Conservation (phyloP, 2,329 filamentous ascomycete species). For the Penicillium decumbens region DNA sequence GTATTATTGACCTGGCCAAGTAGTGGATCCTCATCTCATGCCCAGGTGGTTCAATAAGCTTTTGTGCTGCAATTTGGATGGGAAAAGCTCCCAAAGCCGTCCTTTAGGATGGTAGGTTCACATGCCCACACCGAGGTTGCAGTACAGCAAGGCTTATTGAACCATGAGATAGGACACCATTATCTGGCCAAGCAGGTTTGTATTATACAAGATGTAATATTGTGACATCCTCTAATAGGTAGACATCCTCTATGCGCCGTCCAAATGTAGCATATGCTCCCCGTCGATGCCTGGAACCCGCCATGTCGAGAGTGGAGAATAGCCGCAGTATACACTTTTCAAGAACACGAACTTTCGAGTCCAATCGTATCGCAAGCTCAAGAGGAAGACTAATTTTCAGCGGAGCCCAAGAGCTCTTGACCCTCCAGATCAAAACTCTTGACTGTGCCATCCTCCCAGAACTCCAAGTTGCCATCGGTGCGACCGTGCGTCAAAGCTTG, state of each 20-base stretch:
- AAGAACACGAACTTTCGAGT: background rate
- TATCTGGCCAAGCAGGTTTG: background rate
- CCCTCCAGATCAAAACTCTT: slow-evolving; percentile 17
- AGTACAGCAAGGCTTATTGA: too few species aligned
- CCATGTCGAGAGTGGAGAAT: slow-evolving; percentile 25
- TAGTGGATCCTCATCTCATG: too few species aligned
- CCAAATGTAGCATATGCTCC: slow-evolving; percentile 3
- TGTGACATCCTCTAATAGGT: slow-evolving; percentile 1
- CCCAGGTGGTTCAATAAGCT: too few species aligned
- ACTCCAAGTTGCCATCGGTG: slow-evolving; percentile 80
- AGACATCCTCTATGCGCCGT: slow-evolving; percentile 9
- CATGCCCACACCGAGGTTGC: too few species aligned
- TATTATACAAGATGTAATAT: slow-evolving; percentile 5
- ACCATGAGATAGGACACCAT: too few species aligned
- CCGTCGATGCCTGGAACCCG: slow-evolving; percentile 22
- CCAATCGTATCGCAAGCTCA: background rate
- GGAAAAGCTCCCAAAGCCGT: too few species aligned
- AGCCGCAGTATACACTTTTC: slow-evolving; percentile 9
- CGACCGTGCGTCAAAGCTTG: slow-evolving; percentile 77
- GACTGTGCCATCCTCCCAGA: slow-evolving; percentile 72
- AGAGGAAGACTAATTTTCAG: slow-evolving; percentile 6
- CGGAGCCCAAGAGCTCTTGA: slow-evolving; percentile 7
- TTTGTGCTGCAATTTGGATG: too few species aligned
- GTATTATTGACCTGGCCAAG: background rate
- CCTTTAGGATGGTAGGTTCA: too few species aligned